phyloP scores from a whole-genome alignment of 2,329 filamentous ascomycete species.

The Fusarium torreyae region DNA sequence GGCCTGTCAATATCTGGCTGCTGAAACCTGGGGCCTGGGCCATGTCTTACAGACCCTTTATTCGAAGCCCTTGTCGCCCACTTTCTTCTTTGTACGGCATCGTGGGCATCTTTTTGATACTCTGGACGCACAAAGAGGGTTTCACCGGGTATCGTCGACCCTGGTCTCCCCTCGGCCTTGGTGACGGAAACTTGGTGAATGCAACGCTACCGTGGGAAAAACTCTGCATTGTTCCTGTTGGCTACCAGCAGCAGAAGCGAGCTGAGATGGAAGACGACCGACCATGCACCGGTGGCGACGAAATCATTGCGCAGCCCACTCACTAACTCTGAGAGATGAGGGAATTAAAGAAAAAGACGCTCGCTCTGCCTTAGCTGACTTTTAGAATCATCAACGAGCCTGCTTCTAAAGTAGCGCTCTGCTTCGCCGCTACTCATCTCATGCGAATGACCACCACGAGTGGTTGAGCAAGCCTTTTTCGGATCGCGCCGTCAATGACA shows the following conservation, averaged over 20 bases:
- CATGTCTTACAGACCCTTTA: conserved; percentile 26
- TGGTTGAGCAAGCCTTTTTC: conserved; percentile 22
- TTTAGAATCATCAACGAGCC: conserved; percentile 7
- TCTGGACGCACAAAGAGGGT: conserved; percentile 34
- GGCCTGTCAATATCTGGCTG: conserved; percentile 31
- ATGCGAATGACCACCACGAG: conserved; percentile 8
- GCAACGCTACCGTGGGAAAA: conserved; percentile 28
- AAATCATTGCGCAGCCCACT: conserved; percentile 35
- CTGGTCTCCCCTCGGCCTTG: conserved; percentile 23
- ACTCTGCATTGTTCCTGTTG: conserved; percentile 35
- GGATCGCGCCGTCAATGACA: neutral
- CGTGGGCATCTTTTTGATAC: conserved; percentile 23
- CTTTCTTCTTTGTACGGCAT: conserved; percentile 28
- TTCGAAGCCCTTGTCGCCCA: conserved; percentile 24
- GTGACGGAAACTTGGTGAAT: conserved; percentile 6
- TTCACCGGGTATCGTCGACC: conserved; percentile 34
- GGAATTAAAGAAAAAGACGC: conserved; percentile 37
- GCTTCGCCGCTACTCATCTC: conserved; percentile 25
- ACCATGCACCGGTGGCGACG: conserved; percentile 30
- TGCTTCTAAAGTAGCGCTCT: conserved; percentile 19
- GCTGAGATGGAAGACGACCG: conserved; percentile 1
- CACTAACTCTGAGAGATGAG: conserved; percentile 33
- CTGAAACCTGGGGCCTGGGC: conserved; percentile 37
- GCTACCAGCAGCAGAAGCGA: conserved; percentile 8
- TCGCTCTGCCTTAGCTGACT: conserved; percentile 7